Evolutionary conservation across 345 rosid species (phyloP).

Genomic region (Acer campestre): DNA sequence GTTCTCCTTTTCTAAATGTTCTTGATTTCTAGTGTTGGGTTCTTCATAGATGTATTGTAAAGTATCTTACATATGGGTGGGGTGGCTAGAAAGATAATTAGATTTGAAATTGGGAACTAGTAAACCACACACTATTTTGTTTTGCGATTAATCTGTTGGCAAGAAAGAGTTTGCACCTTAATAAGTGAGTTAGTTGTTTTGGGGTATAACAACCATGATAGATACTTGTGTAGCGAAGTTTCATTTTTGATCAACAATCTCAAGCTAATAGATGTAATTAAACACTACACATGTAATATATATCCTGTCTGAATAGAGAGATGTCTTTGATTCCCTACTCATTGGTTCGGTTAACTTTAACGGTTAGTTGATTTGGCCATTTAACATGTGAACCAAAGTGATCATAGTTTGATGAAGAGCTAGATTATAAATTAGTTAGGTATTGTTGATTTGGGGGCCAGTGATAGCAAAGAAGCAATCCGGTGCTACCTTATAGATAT

Average conservation of each 20-base stretch:
- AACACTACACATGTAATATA: neutral
- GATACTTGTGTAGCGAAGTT: conserved; percentile 11
- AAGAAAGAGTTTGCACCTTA: neutral
- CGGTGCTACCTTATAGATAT: neutral
- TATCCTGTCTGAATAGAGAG: neutral
- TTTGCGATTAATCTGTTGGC: neutral
- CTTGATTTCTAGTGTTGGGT: neutral
- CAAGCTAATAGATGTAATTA: neutral
- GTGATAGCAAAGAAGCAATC: neutral
- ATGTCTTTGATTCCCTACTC: neutral
- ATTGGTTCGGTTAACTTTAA: neutral
- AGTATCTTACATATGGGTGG: neutral
- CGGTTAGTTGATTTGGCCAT: neutral
- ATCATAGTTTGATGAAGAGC: neutral
- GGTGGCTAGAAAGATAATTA: conserved; percentile 6
- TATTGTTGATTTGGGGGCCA: neutral
- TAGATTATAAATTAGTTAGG: neutral
- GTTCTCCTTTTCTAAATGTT: neutral
- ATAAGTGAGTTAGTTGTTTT: neutral
- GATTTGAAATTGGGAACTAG: neutral
- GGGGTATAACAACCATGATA: neutral
- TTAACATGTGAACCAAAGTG: neutral
- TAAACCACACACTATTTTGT: neutral
- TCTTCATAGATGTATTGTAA: neutral
- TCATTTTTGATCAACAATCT: neutral